Evolutionary conservation across 257 asterid genomes (phyloP).

Genomic region (Nicotiana obtusifolia): DNA sequence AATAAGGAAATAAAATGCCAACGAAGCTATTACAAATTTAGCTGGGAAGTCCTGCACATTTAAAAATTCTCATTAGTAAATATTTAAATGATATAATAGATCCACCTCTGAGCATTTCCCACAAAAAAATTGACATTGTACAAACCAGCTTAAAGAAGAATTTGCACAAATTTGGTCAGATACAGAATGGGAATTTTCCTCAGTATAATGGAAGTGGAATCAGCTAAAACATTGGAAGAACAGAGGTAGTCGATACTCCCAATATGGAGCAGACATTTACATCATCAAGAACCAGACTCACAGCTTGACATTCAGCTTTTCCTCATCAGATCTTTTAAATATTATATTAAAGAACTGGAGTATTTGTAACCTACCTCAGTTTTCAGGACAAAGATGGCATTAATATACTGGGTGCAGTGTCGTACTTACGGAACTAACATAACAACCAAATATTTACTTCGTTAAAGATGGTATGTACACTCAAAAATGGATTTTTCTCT

Average conservation of each 20-base stretch:
- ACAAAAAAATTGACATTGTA: background rate
- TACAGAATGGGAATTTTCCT: background rate
- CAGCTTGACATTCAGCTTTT: background rate
- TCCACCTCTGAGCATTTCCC: background rate
- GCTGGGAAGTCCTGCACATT: slow-evolving; percentile 53
- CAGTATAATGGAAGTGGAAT: background rate
- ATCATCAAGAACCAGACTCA: background rate
- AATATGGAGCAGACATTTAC: background rate
- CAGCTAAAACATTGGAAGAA: background rate
- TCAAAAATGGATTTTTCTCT: background rate
- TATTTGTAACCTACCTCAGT: background rate
- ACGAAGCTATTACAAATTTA: slow-evolving; percentile 43
- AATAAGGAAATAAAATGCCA: slow-evolving; percentile 40
- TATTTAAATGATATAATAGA: slow-evolving; percentile 5
- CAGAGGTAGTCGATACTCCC: background rate
- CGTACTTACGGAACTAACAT: background rate
- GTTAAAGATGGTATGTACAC: background rate
- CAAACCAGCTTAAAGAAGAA: background rate
- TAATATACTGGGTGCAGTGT: background rate
- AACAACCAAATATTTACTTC: background rate
- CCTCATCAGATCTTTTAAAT: background rate
- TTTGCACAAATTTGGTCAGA: background rate
- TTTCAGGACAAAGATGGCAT: background rate
- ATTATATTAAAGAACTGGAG: background rate
- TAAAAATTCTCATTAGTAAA: slow-evolving; percentile 11